Base-by-base conservation (phyloP, 495 filamentous ascomycete genomes). In the Penicillium psychrofluorescens region DNA sequence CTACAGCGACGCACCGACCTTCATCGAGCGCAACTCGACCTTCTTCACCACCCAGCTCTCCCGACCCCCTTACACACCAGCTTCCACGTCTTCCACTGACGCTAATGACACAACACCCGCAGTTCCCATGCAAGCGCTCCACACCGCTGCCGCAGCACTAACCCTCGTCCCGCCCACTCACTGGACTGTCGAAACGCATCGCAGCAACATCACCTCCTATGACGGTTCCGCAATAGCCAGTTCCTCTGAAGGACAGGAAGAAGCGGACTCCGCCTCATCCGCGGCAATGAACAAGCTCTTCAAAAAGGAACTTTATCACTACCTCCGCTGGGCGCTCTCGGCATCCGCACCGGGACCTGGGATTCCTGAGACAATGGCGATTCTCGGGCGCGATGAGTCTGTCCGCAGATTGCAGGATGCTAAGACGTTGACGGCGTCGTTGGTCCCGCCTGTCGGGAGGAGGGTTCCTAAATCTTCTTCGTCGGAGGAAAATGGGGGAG, bases 241-340 rank as follows among this genome's bases (percentile, higher is more conserved):
- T 13, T 37, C 48, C 8, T 12, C 48, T 10, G 50, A 41, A 14
- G 36, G 11, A 34, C 32, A 11, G n/a, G 32, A 2, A 34, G 32
- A 11, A 12, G 32, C 32, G 32, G 32, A 34, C 28, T 38, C 32
- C 22, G 10, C n/a, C 11, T 28, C 40, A 27, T 28, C 46, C 4
- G 36, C 56, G 1, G 30, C 47, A 2, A 52, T 65, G 11, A 55
- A 63, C 35, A 67, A 60, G 48, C 38, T 52, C 12, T 68, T 64
- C 51, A 72, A 75, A 51, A 71, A 64, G 48, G 59, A 62, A 36
- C 50, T 70, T 6, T 74, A 80, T 51, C 64, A 72, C 35, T 77
- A 83, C 46, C 62, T 90, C 42, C 77, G 88, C 38, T 85, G 86
- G 80, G 81, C 81, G 1, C 39, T 91, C 29, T 58, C 70, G 0